phyloP scores from a whole-genome alignment of 2,329 filamentous ascomycete species.

The Tolypocladium amazonense region DNA sequence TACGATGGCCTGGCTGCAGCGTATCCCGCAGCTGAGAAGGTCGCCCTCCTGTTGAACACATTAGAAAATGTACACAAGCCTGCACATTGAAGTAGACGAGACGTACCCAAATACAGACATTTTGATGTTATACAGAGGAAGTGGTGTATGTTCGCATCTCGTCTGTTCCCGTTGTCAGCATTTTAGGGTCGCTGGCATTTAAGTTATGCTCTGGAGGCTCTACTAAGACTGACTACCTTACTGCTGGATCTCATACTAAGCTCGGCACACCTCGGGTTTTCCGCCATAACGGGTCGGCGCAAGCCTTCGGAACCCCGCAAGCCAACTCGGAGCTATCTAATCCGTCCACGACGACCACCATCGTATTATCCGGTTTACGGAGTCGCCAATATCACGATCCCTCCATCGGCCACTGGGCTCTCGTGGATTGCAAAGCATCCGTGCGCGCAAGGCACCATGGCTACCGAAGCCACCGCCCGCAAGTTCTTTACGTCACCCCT shows the following conservation, averaged over 20 bases:
- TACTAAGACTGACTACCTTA: neutral
- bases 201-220: neutral
- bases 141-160: neutral
- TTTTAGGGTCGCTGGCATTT: no score
- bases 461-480: slow-evolving; percentile 61
- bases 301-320: neutral
- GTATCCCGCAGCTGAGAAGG: slow-evolving; percentile 46
- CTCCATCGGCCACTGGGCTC: neutral
- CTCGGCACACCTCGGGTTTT: slow-evolving; percentile 6
- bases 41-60: slow-evolving; percentile 32
- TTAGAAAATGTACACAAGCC: neutral
- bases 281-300: neutral
- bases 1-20: slow-evolving; percentile 51
- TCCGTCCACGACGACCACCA: neutral
- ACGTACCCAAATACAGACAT: slow-evolving; percentile 41
- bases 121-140: neutral
- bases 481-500: slow-evolving; percentile 69
- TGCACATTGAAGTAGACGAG: neutral
- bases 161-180: neutral
- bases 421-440: neutral
- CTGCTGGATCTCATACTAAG: neutral
- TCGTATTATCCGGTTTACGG: neutral
- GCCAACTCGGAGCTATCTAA: neutral
- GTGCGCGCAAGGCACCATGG: slow-evolving; percentile 25
- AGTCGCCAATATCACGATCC: neutral